Conservation (phyloP, 2,329 filamentous ascomycete species). For the Cryphonectria nitschkei region DNA sequence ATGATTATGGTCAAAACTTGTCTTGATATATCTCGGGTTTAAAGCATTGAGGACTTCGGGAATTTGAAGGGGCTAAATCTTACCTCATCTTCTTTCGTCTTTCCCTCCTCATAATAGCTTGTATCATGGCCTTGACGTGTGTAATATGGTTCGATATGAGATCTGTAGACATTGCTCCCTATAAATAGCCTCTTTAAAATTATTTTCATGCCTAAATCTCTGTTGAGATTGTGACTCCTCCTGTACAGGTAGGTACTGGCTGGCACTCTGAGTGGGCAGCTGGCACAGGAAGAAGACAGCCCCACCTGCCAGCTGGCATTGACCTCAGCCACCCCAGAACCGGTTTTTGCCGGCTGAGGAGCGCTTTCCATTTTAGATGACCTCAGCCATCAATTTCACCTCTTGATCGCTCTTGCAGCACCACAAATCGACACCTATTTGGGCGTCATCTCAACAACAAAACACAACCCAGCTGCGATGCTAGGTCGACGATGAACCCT, state of each 20-base stretch:
- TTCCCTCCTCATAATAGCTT: no score
- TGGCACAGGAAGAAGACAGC: not conserved
- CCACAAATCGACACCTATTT: not conserved
- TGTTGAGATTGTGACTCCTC: no score
- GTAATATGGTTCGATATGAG: no score
- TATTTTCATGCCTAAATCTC: no score
- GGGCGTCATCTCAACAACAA: not conserved
- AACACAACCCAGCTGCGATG: conserved; percentile 21
- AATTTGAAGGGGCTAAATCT: no score
- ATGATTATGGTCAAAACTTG: no score
- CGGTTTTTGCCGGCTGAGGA: conserved; percentile 2
- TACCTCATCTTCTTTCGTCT: no score
- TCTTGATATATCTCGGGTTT: no score
- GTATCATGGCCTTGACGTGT: no score
- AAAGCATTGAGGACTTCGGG: no score
- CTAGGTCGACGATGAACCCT: conserved; percentile 24
- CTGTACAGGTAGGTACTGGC: not conserved
- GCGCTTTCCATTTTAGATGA: not conserved
- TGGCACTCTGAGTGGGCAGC: not conserved
- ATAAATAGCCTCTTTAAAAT: no score
- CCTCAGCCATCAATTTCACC: not conserved
- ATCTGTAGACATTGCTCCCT: no score
- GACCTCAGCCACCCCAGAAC: conserved; percentile 3
- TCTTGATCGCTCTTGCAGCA: not conserved
- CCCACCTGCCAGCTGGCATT: conserved; percentile 16